Base-by-base conservation (phyloP, 768 basidiomycete genomes). In the Lactifluus volemus region DNA sequence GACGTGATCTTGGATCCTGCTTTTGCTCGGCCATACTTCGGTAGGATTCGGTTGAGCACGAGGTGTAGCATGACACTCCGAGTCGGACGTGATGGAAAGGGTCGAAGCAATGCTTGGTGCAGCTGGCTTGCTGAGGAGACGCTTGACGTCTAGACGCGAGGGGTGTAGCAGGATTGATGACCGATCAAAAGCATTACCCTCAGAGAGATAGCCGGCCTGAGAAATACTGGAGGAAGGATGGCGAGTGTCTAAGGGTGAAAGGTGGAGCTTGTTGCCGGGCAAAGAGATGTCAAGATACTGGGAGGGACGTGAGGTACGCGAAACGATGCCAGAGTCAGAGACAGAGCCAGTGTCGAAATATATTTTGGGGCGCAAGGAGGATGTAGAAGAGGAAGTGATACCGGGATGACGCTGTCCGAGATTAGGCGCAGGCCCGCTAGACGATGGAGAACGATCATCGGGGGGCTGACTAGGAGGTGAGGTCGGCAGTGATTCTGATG, bases 61-160 rank as follows among this genome's bases (percentile, higher is more conserved):
- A 25, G 50, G 38, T 19, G 15, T 1, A 34, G 39, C 11, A 34
- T 60, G 60, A 11, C 60, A 56, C 34, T 65, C 65, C 4, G 65
- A 55, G 49, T 62, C 65, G 19, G 65, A 66, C n/a, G 65, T 48
- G 34, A 61, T 57, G 48, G 65, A 66, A 49, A 58, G 44, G n/a
- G 41, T 59, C 1, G 65, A 66, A 39, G 54, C 56, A 49, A 61
- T 53, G 32, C 64, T 58, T 9, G 63, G 60, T 21, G 60, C 63
- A 1, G 65, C 65, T 3, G 65, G 65, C 45, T 66, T 66, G 56
- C 63, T 65, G 25, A 66, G 65, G 4, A 66, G 54, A 48, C 65
- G 63, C 47, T 66, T 66, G 53, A 66, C 51, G 12, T 66, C 63
- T 5, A 66, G 63, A 30, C 56, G 59, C 34, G 59, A 55, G 6